phyloP scores from a whole-genome alignment of 176 grass and related monocot genomes.

The Oryza rufipogon region DNA sequence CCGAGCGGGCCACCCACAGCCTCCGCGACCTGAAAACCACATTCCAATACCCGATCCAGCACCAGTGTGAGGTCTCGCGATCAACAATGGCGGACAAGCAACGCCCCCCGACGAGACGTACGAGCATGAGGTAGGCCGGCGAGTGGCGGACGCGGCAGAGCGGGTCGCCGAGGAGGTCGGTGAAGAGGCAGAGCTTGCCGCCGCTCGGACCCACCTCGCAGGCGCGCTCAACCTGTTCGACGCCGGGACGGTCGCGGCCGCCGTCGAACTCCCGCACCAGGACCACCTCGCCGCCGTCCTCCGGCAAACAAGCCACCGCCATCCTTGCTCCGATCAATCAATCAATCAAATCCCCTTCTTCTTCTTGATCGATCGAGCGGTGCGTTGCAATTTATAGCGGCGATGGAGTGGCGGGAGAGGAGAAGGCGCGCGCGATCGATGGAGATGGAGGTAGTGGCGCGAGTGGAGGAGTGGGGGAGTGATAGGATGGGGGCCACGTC shows the following conservation, averaged over 20 bases:
- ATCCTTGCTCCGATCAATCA: background rate
- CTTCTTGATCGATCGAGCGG: background rate
- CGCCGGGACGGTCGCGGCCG: conserved; percentile 39
- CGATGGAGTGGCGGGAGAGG: no score
- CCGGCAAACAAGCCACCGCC: background rate
- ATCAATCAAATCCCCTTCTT: background rate
- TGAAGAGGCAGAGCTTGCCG: conserved; percentile 70
- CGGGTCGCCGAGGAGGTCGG: conserved; percentile 85
- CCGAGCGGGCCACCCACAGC: conserved; percentile 3
- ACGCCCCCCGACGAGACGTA: conserved; percentile 11
- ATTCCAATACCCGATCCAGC: no score
- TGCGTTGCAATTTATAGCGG: no score
- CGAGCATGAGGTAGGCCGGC: conserved; percentile 75
- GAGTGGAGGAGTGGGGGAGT: background rate
- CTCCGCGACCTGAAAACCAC: conserved; percentile 48
- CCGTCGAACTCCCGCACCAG: conserved; percentile 58
- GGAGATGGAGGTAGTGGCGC: no score
- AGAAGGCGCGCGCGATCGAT: background rate
- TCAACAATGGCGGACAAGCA: background rate
- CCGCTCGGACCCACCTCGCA: conserved; percentile 68
- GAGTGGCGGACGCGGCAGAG: conserved; percentile 81
- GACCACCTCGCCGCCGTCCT: background rate
- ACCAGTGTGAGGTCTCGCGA: background rate
- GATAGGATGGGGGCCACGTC: no score
- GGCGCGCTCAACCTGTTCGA: conserved; percentile 51